Evolutionary conservation across 805 yeast genomes (phyloP), one percentile per base, ranked within the genome.

Genomic region (Millerago galiae): DNA sequence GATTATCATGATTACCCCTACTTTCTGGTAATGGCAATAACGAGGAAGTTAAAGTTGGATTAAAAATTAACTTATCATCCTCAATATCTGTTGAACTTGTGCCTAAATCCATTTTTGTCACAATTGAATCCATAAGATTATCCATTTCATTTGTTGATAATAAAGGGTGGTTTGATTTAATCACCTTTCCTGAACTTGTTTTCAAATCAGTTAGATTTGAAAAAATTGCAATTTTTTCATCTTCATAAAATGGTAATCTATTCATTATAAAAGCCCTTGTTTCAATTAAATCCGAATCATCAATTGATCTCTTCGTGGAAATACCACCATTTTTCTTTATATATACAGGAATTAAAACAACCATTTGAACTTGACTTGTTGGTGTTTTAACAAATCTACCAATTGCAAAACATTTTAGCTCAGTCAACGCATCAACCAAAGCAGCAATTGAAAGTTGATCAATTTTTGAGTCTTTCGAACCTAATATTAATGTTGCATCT

Each of bases 171-270:
- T 56, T 53, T 35, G 48, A 44, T 36, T 49, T 51, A 34, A 50
- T 29, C 34, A 53, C 50, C 46, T 46, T 48, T 34, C 61, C 56
- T 46, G 62, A 54, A 1, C 62, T 61, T 1, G 69, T 67, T 21
- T 52, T 55, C 12, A 68, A 44, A 4, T 66, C 58, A 9, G 60
- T 53, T 21, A 77, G 48, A 31, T 58, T 55, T 6, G 70, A 65
- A 50, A 83, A 75, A 18, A 67, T 68, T 3, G 89, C 77, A 13
- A 78, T 66, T 50, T 76, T 75, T 48, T 79, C 83, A 58, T 89
- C 96, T 49, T 86, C 95, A 34, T 74, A 72, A 59, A 75, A 85
- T 2, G 96, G 93, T 11, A 88, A 56, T 36, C 80, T 65, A 11
- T 71, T 70, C 48, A 80, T 56, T 1, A 73, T 61, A 41, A 86